Base-by-base conservation (phyloP, 2,329 filamentous ascomycete species). In the Onygenales sp. region DNA sequence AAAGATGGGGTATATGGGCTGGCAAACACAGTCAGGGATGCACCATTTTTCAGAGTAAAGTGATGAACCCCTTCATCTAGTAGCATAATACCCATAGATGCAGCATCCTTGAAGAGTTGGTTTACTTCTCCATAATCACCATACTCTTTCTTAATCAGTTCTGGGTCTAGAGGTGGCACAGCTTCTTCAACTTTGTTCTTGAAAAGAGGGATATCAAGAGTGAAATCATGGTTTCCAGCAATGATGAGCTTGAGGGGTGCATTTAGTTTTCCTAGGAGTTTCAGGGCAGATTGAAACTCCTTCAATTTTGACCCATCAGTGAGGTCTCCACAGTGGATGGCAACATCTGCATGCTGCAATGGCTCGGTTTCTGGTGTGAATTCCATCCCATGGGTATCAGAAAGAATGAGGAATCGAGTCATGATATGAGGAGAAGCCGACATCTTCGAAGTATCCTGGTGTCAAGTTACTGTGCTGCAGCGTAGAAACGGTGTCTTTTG, bases 211-310 rank as follows among this genome's bases (percentile, higher is more conserved):
- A 58, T 59, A 53, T 78, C 72, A 42, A 73, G 55, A 4, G 68
- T 73, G 45, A 73, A 70, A 58, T 82, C 78, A 58, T 82, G 78
- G 55, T 81, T 81, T 2, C 79, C 78, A 2, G 78, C 71, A 55
- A 82, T 80, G 43, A 75, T 70, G 2, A 82, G 67, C 57, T 80
- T 81, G 6, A 81, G 66, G 0, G 75, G 73, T 1, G 78, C 76
- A 5, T 70, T 57, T 13, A 79, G 60, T 1, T 54, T 51, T 4
- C 69, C 61, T 4, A 82, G 65, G 39, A 75, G 62, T 14, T 65
- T 54, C 8, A 81, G 65, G 0, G 76, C 69, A 0, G 60, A 59
- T 9, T 58, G 61, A 43, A 73, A 74, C 55, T 80, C 77, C 1
- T 59, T 47, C 0, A 76, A 50, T 7, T 66, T 68, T 2, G 73